Base-by-base conservation (phyloP, 108 stramenopile genomes). In the Cyclostephanos tholiformis region DNA sequence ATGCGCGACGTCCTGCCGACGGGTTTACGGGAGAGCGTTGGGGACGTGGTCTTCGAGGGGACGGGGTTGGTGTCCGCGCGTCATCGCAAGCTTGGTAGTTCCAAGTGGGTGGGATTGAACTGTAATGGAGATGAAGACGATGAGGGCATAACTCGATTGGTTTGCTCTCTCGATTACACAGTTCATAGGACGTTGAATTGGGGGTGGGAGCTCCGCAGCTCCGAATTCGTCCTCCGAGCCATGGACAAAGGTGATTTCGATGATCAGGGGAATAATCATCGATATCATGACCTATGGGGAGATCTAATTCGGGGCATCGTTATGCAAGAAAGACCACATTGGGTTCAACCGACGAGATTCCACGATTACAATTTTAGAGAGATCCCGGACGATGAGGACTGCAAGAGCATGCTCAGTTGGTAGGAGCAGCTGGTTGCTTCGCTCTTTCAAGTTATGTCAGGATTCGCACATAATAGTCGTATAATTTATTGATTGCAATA, bases 321-420 rank as follows among this genome's bases (percentile, higher is more conserved):
- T 1, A 2, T 74, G 56, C 60, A 74, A 32, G 65, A 74, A 16
- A 46, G 56, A 38, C 73, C 73, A 35, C 35, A 30, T 0, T 48
- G 44, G 29, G 44, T 74, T 26, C 38, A 29, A 50, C 38, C 27
- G 14, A 12, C 9, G 4, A 44, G 61, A 39, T 39, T 9, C 11
- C 27, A 26, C 9, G 52, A 55, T 35, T 58, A 49, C 36, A 44
- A 66, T 16, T 74, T 29, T 56, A 55, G 73, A 29, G 73, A 74
- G 65, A 57, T 74, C 25, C 73, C 73, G 6, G 73, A 74, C 41
- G 73, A 74, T 59, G 72, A 73, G 39, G 72, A 55, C 19, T 66
- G 35, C 30, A 60, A 60, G 16, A 60, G 44, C 44, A 46, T 60
- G 59, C 30, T 60, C n/a, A 2, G 32, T 17, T 60, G 59, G 59